Evolutionary conservation across 1,284 basidiomycete genomes (phyloP).

Genomic region (Termitomyces sp.): DNA sequence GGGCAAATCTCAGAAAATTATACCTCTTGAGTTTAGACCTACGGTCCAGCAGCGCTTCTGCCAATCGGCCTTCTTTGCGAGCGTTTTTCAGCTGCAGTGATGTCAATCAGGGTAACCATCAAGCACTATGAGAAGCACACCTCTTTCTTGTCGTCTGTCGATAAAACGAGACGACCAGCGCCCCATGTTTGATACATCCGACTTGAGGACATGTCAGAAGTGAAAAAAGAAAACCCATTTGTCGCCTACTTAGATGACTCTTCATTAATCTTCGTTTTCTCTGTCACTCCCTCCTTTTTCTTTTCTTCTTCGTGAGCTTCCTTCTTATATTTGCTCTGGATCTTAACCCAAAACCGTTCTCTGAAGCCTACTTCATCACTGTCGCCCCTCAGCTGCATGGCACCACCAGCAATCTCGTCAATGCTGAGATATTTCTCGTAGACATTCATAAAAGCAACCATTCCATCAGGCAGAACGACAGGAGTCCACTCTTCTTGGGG

Average conservation of each 20-base stretch:
- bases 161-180: constrained; percentile 70
- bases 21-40: constrained; percentile 91
- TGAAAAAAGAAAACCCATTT: neutral
- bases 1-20: constrained; percentile 15
- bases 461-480: constrained; percentile 67
- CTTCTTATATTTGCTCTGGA: constrained; percentile 86
- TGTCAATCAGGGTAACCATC: neutral
- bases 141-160: constrained; percentile 67
- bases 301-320: constrained; percentile 82
- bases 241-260: constrained; percentile 60
- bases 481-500: constrained; percentile 87
- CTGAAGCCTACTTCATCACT: constrained; percentile 76
- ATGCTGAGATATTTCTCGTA: constrained; percentile 81
- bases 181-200: constrained; percentile 85
- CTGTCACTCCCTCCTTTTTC: constrained; percentile 57
- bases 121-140: constrained; percentile 28
- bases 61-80: constrained; percentile 80
- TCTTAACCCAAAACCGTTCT: constrained; percentile 84
- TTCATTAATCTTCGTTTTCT: constrained; percentile 61
- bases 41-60: constrained; percentile 86
- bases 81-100: constrained; percentile 71
- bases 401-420: constrained; percentile 80
- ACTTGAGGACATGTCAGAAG: constrained; percentile 34
- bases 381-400: constrained; percentile 74
- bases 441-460: constrained; percentile 80